Conservation (phyloP, 2,329 filamentous ascomycete genomes). For the Trichoderma koningii region DNA sequence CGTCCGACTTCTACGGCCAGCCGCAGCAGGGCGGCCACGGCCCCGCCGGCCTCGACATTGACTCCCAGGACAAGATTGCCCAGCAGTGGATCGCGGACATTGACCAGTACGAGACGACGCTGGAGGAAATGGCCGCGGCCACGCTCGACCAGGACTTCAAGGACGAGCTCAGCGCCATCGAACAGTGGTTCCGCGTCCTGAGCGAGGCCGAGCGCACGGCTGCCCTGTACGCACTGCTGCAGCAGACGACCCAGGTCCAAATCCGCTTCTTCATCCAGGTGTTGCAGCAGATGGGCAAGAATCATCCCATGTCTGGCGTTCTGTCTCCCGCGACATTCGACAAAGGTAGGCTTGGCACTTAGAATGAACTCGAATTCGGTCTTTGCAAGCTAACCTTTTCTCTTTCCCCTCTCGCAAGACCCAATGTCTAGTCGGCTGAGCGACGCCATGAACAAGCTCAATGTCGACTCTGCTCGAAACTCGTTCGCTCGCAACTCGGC, state of each 20-base stretch:
- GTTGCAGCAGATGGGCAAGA: slow-evolving; percentile 98
- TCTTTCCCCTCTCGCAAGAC: slow-evolving; percentile 56
- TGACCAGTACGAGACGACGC: slow-evolving; percentile 96
- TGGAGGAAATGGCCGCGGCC: slow-evolving; percentile 98
- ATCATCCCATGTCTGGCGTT: slow-evolving; percentile 93
- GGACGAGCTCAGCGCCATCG: slow-evolving; percentile 96
- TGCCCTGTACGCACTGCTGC: slow-evolving; percentile 89
- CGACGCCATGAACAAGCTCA: slow-evolving; percentile 95
- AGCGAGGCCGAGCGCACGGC: slow-evolving; percentile 96
- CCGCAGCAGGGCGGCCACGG: slow-evolving; percentile 66
- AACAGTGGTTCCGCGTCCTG: slow-evolving; percentile 98
- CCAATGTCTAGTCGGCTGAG: slow-evolving; percentile 95
- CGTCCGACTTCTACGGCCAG: slow-evolving; percentile 91
- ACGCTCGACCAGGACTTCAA: slow-evolving; percentile 99
- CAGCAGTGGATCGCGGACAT: slow-evolving; percentile 99
- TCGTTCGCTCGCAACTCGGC: slow-evolving; percentile 80
- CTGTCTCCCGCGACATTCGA: slow-evolving; percentile 95
- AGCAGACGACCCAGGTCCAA: slow-evolving; percentile 98
- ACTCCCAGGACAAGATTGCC: slow-evolving; percentile 88
- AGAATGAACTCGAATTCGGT: neutral
- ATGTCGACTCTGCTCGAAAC: slow-evolving; percentile 81
- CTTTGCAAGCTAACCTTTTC: slow-evolving; percentile 28
- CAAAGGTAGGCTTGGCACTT: slow-evolving; percentile 67
- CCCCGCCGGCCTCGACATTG: slow-evolving; percentile 69
- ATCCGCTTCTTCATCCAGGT: slow-evolving; percentile 99